Evolutionary conservation across 169 alveolate genomes (phyloP), one percentile per base, ranked within the genome.

Genomic region (Plasmodium yoelii): DNA sequence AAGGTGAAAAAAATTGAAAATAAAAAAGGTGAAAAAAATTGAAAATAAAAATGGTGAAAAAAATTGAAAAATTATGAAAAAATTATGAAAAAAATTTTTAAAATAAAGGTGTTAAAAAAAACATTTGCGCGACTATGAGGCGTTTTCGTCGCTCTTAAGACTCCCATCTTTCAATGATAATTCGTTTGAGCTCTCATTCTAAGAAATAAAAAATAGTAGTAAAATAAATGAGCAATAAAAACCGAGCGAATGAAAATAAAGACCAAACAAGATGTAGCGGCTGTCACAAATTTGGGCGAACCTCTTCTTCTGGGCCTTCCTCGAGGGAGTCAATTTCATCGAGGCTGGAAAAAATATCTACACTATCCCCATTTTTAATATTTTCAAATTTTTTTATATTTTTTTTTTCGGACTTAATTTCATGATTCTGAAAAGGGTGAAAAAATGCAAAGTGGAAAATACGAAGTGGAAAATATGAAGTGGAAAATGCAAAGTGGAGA

Each of bases 321-420:
- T 19, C 46, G 10, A 19, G 1, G 0, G 90, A 82, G 2, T 82
- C 84, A 0, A 61, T n/a, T 42, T 56, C 90, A 4, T 82, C 90
- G 13, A 82, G 19, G 24, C 90, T 82, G 9, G 90, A 82, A 28
- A 82, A 82, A 19, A 82, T 82, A 47, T 82, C 90, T 0, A 82
- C 84, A 53, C 72, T 82, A 56, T 82, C 90, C 1, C 90, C 90
- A 60, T 82, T 82, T 6, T 82, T 82, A 7, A 82, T 82, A 18
- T 55, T 60, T 55, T 82, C 86, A 60, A 82, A 82, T 1, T 67
- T 19, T 1, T 51, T 56, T 8, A 55, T 3, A 46, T 69, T 82
- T 18, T 71, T 69, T 44, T 69, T 82, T 5, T 73, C n/a, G 72
- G 49, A 53, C 34, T 55, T 55, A 18, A 61, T 24, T 49, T 82